Evolutionary conservation across 2,329 filamentous ascomycete genomes (phyloP), one percentile per base, ranked within the genome.

Genomic region (Pseudonectria foliicola): DNA sequence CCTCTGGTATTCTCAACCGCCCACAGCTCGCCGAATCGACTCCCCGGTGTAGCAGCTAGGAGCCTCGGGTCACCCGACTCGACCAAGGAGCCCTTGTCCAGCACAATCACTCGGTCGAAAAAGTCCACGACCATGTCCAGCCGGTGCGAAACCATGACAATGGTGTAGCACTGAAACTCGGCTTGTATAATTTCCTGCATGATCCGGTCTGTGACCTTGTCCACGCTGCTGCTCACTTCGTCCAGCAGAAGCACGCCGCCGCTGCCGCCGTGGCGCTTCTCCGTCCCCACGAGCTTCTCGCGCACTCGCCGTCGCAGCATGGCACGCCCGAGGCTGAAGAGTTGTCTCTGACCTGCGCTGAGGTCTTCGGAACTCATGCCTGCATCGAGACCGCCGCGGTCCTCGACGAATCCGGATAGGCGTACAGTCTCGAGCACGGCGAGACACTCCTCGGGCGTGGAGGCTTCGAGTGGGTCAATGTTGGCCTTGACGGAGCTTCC

Each of bases 301-400:
- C 49, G 43, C 1, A 51, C 43, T 1, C 48, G 33, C 2, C 48
- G 38, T 4, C 69, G 58, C 7, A 82, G 53, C 13, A 82, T 63
- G 0, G 75, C 78, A 1, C 77, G 58, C 0, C 73, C 77, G 1
- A 84, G 64, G 42, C 70, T 77, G 45, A 84, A 79, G 0, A 83
- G 63, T 47, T 83, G 79, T 29, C 68, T 69, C 52, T 83, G 78
- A 0, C 80, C 80, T 24, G 71, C 67, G 5, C 67, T 71, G 6
- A 79, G 59, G 33, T 64, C 60, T 6, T 71, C 62, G 2, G 66
- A 57, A n/a, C 63, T 61, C 42, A 80, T 64, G 2, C 38, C 44
- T 0, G 51, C 50, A 3, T 48, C 42, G 0, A 67, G 41, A 1
- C 63, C 62, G 3, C 62, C 63, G 3, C 53, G 47, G 4, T 55